A percentile compares a stretch with the other conserved stretches of the same genome.
Evolutionary conservation across 2,329 filamentous ascomycete genomes (phyloP).

Genomic region (Pestalotiopsis sp.): DNA sequence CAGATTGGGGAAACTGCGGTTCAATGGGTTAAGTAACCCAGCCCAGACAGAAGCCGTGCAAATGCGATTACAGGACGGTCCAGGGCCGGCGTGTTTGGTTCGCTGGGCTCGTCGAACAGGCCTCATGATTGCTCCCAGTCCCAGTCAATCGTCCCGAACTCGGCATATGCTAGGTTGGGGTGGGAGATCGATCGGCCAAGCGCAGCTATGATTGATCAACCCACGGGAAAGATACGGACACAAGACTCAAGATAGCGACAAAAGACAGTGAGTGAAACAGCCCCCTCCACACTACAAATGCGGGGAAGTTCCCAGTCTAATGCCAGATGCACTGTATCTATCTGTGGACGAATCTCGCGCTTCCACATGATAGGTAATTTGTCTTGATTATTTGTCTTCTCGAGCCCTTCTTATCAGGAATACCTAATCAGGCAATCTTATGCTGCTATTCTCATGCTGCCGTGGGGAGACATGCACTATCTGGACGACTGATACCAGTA

Average conservation of each 20-base stretch:
- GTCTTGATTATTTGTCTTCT: neutral
- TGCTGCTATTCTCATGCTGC: neutral
- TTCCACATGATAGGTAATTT: neutral
- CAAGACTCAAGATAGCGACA: too few species aligned
- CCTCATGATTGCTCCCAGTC: too few species aligned
- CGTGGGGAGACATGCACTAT: neutral
- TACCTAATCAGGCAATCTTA: conserved; percentile 1
- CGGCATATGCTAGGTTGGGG: too few species aligned
- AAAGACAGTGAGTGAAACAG: too few species aligned
- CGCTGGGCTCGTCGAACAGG: too few species aligned
- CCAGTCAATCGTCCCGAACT: too few species aligned
- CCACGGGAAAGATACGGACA: too few species aligned
- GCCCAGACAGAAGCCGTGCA: neutral
- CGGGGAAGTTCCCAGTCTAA: neutral
- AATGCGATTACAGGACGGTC: neutral
- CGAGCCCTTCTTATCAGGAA: neutral
- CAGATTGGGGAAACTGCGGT: neutral
- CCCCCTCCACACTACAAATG: neutral
- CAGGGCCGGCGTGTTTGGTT: neutral
- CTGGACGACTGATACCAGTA: neutral
- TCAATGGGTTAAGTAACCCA: neutral
- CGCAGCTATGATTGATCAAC: too few species aligned
- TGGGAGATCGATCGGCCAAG: too few species aligned
- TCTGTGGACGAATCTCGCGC: too few species aligned
- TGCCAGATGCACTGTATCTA: neutral